Evolutionary conservation across 441 rosid species (phyloP).

Genomic region (Omphalea diandra): DNA sequence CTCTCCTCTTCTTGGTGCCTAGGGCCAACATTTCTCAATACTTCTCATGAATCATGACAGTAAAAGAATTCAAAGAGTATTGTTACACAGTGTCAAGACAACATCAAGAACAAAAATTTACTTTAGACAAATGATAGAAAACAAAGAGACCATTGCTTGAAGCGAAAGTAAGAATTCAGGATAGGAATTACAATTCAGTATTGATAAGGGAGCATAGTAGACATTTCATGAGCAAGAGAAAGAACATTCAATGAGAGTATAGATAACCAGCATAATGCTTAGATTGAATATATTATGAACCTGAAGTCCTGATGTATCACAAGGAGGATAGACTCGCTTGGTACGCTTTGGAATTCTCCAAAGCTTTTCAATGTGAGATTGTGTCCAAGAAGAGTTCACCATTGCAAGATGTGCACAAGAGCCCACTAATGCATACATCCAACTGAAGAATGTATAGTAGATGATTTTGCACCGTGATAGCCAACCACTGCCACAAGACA

Average conservation of each 20-base stretch:
- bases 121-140: background rate
- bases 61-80: background rate
- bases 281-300: slow-evolving; percentile 31
- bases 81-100: background rate
- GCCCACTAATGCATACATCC: slow-evolving; percentile 88
- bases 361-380: slow-evolving; percentile 72
- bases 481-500: slow-evolving; percentile 58
- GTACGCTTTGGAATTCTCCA: slow-evolving; percentile 70
- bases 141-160: background rate
- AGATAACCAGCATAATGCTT: background rate
- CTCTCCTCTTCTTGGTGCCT: no score
- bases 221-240: background rate
- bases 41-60: background rate
- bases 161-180: background rate
- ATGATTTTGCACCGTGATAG: slow-evolving; percentile 66
- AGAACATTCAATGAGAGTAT: background rate
- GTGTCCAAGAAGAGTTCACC: slow-evolving; percentile 98
- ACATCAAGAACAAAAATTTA: background rate
- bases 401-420: slow-evolving; percentile 80
- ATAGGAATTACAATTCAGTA: background rate
- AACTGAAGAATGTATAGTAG: slow-evolving; percentile 67
- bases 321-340: slow-evolving; percentile 86
- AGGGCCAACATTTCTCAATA: background rate
- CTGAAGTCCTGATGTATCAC: slow-evolving; percentile 95
- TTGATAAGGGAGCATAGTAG: background rate